Evolutionary conservation across 106 monocot genomes (phyloP).

Genomic region (Apostasia shenzhenica): DNA sequence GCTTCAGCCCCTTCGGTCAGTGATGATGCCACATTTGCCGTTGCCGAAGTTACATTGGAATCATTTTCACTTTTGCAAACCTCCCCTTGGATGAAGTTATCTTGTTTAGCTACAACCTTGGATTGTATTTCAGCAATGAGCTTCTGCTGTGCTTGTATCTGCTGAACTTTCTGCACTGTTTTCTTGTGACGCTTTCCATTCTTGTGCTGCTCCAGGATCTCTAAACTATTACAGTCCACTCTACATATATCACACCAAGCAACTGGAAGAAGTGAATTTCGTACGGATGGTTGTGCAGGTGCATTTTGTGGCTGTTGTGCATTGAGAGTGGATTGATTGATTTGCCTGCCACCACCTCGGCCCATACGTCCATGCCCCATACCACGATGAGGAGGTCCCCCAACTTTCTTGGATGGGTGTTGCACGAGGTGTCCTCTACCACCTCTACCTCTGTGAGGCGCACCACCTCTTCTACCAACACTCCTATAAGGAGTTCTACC

Average conservation of each 20-base stretch:
- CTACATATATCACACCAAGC: conserved; percentile 78
- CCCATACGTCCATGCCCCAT: conserved; percentile 16
- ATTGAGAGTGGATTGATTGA: conserved; percentile 3
- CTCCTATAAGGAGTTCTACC: not conserved
- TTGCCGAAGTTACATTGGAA: not conserved
- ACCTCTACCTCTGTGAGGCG: conserved; percentile 20
- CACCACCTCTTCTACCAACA: conserved; percentile 19
- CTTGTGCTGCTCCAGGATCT: conserved; percentile 76
- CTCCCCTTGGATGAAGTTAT: not conserved
- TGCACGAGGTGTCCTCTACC: conserved; percentile 26
- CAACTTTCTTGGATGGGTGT: conserved; percentile 6
- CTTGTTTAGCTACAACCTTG: conserved; percentile 1
- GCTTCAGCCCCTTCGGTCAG: not conserved
- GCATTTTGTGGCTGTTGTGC: not conserved
- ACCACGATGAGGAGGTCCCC: conserved; percentile 10
- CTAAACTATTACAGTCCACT: conserved; percentile 68
- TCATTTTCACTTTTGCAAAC: not conserved
- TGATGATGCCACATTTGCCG: not conserved
- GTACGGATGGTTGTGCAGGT: conserved; percentile 2
- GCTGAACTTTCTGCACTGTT: conserved; percentile 42
- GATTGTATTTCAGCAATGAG: conserved; percentile 28
- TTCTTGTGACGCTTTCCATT: conserved; percentile 69
- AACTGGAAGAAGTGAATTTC: conserved; percentile 13
- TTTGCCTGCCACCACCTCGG: conserved; percentile 23
- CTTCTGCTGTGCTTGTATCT: conserved; percentile 48